phyloP scores from a whole-genome alignment of 1,284 basidiomycete genomes.

The Singerocomus inundabilis region DNA sequence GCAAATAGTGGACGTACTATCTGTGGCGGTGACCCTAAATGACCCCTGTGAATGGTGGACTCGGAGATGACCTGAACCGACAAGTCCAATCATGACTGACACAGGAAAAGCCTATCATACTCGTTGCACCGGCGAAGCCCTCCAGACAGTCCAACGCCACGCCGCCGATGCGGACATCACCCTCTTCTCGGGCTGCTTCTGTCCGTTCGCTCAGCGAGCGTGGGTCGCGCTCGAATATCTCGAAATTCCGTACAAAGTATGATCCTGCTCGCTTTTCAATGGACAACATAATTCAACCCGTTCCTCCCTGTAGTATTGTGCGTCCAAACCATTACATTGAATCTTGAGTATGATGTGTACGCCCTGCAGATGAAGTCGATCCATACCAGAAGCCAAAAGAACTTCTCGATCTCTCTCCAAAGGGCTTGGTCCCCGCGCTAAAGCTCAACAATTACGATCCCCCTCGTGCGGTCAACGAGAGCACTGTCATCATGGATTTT shows the following conservation, averaged over 20 bases:
- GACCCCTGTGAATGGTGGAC: no score
- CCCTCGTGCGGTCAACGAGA: slow-evolving; percentile 63
- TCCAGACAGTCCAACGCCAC: slow-evolving; percentile 35
- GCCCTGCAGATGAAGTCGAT: slow-evolving; percentile 79
- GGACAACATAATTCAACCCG: background rate
- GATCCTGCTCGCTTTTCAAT: slow-evolving; percentile 1
- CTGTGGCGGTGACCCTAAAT: background rate
- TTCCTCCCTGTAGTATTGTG: slow-evolving; percentile 35
- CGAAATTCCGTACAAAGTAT: slow-evolving; percentile 36
- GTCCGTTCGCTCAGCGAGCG: slow-evolving; percentile 46
- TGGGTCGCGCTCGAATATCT: slow-evolving; percentile 45
- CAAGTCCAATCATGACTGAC: slow-evolving; percentile 20
- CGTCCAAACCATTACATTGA: slow-evolving; percentile 9
- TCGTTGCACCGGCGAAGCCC: slow-evolving; percentile 40
- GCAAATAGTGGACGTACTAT: no score
- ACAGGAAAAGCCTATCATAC: slow-evolving; percentile 30
- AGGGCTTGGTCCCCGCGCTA: slow-evolving; percentile 75
- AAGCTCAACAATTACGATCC: slow-evolving; percentile 52
- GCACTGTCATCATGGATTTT: slow-evolving; percentile 71
- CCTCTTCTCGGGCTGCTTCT: slow-evolving; percentile 43
- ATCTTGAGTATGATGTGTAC: background rate
- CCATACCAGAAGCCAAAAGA: slow-evolving; percentile 79
- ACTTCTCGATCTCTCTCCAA: slow-evolving; percentile 75
- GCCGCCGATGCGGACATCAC: slow-evolving; percentile 29
- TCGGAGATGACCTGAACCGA: background rate